Evolutionary conservation across 306 rosid genomes (phyloP), one percentile per base, ranked within the genome.

Genomic region (Morella rubra): DNA sequence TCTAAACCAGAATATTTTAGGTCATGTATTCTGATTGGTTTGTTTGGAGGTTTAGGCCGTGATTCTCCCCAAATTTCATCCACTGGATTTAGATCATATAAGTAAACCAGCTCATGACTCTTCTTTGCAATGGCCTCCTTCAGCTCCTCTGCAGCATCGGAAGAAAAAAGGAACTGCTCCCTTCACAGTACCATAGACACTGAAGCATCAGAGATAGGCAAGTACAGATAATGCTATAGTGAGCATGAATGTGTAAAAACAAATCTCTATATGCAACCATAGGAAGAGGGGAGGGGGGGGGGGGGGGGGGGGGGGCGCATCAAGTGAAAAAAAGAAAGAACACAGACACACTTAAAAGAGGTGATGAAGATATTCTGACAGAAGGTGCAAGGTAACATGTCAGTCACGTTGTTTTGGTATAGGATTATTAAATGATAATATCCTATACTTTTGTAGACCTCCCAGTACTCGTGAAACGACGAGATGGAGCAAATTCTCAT

Each of bases 101-200:
- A 66, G 87, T 88, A 95, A 68, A 95, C 88, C 20, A 95, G 87
- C 86, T 90, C 91, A 18, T 89, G 98, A 77, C 92, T 90, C 70
- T 83, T 90, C 82, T 79, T 75, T 70, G 96, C 84, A 81, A 95
- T 88, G 73, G 81, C 90, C 69, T 80, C 89, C 90, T 87, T 90
- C 78, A 92, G 83, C 79, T 92, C 97, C 80, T 89, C 92, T 40
- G 98, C 96, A 86, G 92, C 92, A 89, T 92, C 97, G 27, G 90
- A 84, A 64, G 98, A 90, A 86, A 95, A 92, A 73, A 95, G 97
- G 89, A 90, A 95, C 98, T 92, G 98, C 90, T 87, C 89, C 98
- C 98, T 94, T 92, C 93, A 92, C 85, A 81, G 83, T 75, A 85
- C 74, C 73, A 84, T 86, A 81, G 81, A 78, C 68, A 81, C 81